phyloP scores from a whole-genome alignment of 1,284 basidiomycete genomes.

The Gomphus bonarii region DNA sequence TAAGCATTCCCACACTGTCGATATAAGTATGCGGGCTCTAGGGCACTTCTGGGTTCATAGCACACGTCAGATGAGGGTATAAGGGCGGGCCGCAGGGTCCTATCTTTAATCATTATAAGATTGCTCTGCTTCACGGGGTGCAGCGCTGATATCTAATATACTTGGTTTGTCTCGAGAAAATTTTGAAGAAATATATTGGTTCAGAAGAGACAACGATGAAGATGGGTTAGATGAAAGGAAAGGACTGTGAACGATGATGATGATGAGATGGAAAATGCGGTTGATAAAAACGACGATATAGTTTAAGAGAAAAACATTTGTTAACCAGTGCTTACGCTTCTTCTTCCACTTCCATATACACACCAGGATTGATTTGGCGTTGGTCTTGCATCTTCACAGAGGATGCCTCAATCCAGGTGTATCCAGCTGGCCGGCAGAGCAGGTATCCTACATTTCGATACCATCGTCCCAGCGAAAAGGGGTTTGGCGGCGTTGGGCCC shows the following conservation, averaged over 20 bases:
- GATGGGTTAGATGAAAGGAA: background rate
- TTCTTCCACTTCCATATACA: conserved; percentile 1
- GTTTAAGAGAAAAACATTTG: too few species aligned
- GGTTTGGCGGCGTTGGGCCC: conserved; percentile 44
- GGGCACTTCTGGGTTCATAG: too few species aligned
- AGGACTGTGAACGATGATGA: background rate
- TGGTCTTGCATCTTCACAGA: conserved; percentile 54
- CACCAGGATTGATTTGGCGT: conserved; percentile 53
- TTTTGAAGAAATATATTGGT: background rate
- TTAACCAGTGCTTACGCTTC: background rate
- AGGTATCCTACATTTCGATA: conserved; percentile 55
- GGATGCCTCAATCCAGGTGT: conserved; percentile 54
- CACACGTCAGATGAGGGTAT: too few species aligned
- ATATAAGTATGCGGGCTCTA: too few species aligned
- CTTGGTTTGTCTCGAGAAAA: background rate
- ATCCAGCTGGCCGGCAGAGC: conserved; percentile 60
- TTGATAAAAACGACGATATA: background rate
- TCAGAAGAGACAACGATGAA: background rate
- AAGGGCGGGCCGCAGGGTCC: too few species aligned
- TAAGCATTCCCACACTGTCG: too few species aligned
- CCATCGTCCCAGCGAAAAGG: conserved; percentile 70
- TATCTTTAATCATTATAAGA: too few species aligned
- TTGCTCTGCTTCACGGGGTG: too few species aligned
- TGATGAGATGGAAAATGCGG: background rate
- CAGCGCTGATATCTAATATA: background rate